phyloP scores from a whole-genome alignment of 176 grass and related monocot species.

The Oryza australiensis region DNA sequence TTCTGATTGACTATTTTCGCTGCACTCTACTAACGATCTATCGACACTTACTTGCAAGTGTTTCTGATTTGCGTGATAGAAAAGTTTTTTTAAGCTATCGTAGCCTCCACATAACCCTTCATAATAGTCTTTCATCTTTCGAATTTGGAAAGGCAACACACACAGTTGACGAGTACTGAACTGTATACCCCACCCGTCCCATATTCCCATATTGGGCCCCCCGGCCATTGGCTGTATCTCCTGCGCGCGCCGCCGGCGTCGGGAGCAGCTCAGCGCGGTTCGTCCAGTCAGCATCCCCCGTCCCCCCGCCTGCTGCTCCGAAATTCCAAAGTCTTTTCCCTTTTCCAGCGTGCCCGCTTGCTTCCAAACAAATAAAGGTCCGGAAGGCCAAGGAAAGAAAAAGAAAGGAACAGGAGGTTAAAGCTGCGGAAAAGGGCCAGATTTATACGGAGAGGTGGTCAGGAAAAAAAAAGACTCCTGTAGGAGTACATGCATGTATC shows the following conservation, averaged over 20 bases:
- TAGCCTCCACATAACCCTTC: no score
- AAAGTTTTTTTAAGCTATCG: no score
- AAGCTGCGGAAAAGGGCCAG: background rate
- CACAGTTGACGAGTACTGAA: no score
- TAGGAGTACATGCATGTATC: no score
- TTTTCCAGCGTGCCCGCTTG: constrained; percentile 32
- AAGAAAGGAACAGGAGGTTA: background rate
- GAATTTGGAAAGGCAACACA: no score
- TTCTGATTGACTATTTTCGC: no score
- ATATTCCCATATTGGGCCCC: background rate
- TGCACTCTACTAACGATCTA: no score
- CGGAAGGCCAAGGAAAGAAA: background rate
- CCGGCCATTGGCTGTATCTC: background rate
- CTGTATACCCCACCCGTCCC: no score
- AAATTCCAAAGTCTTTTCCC: background rate
- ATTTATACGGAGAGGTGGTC: background rate
- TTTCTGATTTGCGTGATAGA: no score
- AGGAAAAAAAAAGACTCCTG: no score
- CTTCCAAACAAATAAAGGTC: constrained; percentile 7
- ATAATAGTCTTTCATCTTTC: no score
- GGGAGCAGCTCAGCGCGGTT: background rate
- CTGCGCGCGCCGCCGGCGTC: background rate
- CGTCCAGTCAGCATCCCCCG: background rate
- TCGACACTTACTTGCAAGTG: no score
- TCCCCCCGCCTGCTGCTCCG: background rate